Conservation (phyloP, 169 alveolate species). For the Plasmodium blacklocki region DNA sequence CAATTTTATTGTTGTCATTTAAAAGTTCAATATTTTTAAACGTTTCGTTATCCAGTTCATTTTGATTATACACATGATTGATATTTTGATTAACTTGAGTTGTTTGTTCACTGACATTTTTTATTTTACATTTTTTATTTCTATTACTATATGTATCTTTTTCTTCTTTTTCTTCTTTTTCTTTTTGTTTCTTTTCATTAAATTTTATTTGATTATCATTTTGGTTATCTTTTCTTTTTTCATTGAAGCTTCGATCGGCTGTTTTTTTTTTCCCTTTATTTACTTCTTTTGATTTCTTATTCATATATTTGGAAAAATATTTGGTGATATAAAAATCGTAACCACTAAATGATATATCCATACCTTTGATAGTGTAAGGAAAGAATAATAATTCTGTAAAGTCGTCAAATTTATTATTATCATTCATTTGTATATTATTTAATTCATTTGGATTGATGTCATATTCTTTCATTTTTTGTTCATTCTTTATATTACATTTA, state of each 20-base stretch:
- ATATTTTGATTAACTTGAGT: too few relatives aligned
- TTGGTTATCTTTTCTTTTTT: neutral
- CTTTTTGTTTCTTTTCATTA: neutral
- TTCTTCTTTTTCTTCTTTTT: neutral
- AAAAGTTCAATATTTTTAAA: too few relatives aligned
- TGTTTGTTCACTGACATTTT: too few relatives aligned
- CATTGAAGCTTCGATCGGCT: too few relatives aligned
- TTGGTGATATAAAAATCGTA: slow-evolving; percentile 72
- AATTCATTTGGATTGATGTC: neutral
- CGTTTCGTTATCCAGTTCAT: too few relatives aligned
- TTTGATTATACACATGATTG: too few relatives aligned
- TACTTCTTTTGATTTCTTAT: slow-evolving; percentile 1
- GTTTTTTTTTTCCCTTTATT: slow-evolving; percentile 6
- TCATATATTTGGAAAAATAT: slow-evolving; percentile 43
- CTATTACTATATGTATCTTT: too few relatives aligned
- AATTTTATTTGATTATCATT: neutral
- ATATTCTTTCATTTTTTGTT: neutral
- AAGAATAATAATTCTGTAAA: slow-evolving; percentile 91
- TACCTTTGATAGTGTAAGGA: slow-evolving; percentile 98
- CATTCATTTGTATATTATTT: neutral
- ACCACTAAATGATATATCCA: slow-evolving; percentile 98
- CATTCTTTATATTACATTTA: neutral
- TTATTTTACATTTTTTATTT: too few relatives aligned
- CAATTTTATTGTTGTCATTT: neutral
- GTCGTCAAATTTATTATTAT: neutral